These are phyloP conservation scores for Stagonosporopsis rhizophila DNA, from an alignment of 2,329 filamentous ascomycete genomes.

Conservation along the genomic window DNA sequence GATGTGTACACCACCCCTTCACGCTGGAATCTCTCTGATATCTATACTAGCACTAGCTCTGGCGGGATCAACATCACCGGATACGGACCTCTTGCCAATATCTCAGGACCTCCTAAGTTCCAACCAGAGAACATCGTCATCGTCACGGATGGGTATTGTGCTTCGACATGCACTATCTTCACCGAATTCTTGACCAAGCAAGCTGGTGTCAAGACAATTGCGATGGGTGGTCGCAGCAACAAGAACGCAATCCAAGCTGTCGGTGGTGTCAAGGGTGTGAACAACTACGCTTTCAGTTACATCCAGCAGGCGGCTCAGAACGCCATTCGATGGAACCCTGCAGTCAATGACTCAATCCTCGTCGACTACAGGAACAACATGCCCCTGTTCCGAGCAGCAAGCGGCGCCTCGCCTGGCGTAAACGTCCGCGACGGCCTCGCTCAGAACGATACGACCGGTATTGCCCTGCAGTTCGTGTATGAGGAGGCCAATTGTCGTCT, in stretches of 20 bases:
- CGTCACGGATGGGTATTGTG: conserved; percentile 66
- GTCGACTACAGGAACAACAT: conserved; percentile 36
- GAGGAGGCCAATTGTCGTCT: conserved; percentile 51
- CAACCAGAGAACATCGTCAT: conserved; percentile 59
- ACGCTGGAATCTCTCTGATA: conserved; percentile 49
- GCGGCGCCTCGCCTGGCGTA: conserved; percentile 27
- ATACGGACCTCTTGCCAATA: conserved; percentile 50
- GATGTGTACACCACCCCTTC: conserved; percentile 50
- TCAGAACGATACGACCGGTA: conserved; percentile 39
- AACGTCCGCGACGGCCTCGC: conserved; percentile 48
- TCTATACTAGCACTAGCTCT: conserved; percentile 35
- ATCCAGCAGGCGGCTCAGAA: conserved; percentile 38
- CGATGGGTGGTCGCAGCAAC: conserved; percentile 58
- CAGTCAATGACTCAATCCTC: conserved; percentile 38
- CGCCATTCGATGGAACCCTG: conserved; percentile 32
- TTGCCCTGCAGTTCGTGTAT: conserved; percentile 50
- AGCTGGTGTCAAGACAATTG: conserved; percentile 61
- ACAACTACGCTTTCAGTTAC: conserved; percentile 45
- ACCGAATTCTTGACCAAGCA: conserved; percentile 62
- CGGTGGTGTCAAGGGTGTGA: conserved; percentile 61
- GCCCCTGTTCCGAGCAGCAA: conserved; percentile 32
- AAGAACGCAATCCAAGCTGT: conserved; percentile 61
- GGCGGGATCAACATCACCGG: conserved; percentile 49
- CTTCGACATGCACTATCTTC: conserved; percentile 65
- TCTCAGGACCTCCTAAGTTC: conserved; percentile 58